Conservation (phyloP, 202 grass and related monocot genomes). For the Eragrostis tef region DNA sequence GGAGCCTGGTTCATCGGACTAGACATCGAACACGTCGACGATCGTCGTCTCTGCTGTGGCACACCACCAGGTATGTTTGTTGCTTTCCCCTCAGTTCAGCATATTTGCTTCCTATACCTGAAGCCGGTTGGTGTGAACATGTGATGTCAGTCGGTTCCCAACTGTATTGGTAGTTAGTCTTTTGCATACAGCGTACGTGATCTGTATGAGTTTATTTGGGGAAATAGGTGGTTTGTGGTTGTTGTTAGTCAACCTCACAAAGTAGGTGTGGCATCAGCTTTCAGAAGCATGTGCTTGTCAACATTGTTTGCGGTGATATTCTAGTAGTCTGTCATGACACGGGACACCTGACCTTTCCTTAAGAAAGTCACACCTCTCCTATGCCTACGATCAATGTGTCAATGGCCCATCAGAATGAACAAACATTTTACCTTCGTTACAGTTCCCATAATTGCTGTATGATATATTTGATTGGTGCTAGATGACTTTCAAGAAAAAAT, state of each 20-base stretch:
- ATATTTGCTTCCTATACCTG: background rate
- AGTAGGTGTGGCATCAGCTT: constrained; percentile 52
- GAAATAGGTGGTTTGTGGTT: constrained; percentile 31
- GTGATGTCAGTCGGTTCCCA: constrained; percentile 17
- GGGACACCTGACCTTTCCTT: constrained; percentile 44
- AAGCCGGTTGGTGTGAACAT: constrained; percentile 8
- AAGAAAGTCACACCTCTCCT: background rate
- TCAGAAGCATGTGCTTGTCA: constrained; percentile 58
- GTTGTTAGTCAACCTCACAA: constrained; percentile 58
- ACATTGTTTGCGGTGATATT: constrained; percentile 43
- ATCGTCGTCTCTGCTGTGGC: constrained; percentile 76
- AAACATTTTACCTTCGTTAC: constrained; percentile 30
- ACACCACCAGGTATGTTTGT: constrained; percentile 65
- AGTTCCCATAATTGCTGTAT: background rate
- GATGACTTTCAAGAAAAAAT: constrained; percentile 1
- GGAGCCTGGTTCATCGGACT: constrained; percentile 91
- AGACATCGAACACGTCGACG: constrained; percentile 76
- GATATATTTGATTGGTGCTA: background rate
- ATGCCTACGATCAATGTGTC: constrained; percentile 14
- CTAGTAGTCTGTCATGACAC: constrained; percentile 36
- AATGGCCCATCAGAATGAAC: constrained; percentile 8
- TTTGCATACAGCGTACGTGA: constrained; percentile 26
- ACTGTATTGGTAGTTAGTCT: background rate
- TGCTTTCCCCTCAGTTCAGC: background rate
- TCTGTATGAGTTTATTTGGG: constrained; percentile 38